phyloP scores from a whole-genome alignment of 179 eudicot genomes.

The Beta macrorhiza region DNA sequence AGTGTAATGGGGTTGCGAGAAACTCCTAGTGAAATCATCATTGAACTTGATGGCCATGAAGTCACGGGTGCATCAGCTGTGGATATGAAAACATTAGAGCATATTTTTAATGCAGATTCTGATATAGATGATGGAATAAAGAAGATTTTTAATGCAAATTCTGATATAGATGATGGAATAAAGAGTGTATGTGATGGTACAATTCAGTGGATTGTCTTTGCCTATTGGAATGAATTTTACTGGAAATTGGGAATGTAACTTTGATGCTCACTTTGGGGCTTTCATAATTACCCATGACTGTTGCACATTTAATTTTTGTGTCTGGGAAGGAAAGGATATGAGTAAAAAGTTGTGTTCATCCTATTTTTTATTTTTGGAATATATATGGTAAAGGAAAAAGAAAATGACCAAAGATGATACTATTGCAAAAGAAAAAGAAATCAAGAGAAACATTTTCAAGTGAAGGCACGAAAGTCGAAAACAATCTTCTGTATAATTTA shows the following conservation, averaged over 20 bases:
- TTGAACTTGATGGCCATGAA: constrained; percentile 46
- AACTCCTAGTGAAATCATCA: constrained; percentile 27
- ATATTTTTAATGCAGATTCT: constrained; percentile 28
- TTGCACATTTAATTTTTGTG: too few relatives aligned
- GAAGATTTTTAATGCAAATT: constrained; percentile 31
- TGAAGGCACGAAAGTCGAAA: too few relatives aligned
- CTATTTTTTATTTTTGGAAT: too few relatives aligned
- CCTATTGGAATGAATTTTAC: constrained; percentile 70
- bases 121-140: constrained; percentile 42
- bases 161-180: constrained; percentile 38
- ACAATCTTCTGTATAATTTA: too few relatives aligned
- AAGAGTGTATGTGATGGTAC: constrained; percentile 33
- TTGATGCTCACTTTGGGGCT: too few relatives aligned
- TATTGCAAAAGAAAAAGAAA: too few relatives aligned
- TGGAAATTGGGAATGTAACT: constrained; percentile 51
- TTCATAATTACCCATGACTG: too few relatives aligned
- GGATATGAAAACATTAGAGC: constrained; percentile 35
- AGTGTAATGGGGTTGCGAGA: constrained; percentile 60
- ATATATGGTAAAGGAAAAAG: too few relatives aligned
- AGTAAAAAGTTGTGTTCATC: too few relatives aligned
- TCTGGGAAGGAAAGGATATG: too few relatives aligned
- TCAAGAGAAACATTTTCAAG: too few relatives aligned
- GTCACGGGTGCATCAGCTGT: constrained; percentile 20
- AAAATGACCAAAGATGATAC: too few relatives aligned
- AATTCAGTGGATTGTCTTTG: constrained; percentile 65